These are phyloP conservation scores for Agapanthus africanus DNA, from an alignment of 106 monocot genomes.

Conservation along the genomic window DNA sequence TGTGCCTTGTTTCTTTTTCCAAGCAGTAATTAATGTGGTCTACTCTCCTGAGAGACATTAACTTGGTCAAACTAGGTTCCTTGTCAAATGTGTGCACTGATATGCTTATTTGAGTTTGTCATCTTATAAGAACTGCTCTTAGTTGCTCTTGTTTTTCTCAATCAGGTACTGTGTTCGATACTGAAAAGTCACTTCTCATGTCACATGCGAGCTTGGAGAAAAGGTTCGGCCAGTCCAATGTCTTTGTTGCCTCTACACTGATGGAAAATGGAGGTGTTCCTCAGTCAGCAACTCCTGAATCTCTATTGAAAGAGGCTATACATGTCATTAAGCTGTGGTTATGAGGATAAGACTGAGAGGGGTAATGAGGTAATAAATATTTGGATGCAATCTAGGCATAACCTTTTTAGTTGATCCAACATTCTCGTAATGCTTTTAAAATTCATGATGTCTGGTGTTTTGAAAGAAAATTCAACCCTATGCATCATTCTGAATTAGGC, in stretches of 20 bases:
- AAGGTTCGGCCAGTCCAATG: conserved; percentile 19
- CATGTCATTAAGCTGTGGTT: conserved; percentile 31
- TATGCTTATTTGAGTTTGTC: not conserved
- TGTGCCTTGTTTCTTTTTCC: not conserved
- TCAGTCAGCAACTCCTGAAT: conserved; percentile 70
- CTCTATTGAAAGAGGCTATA: conserved; percentile 30
- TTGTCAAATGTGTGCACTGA: not conserved
- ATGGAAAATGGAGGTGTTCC: conserved; percentile 59
- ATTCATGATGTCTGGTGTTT: too few relatives aligned
- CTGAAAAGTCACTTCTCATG: conserved; percentile 22
- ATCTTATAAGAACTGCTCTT: not conserved
- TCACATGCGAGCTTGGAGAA: conserved; percentile 26
- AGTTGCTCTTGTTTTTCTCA: not conserved
- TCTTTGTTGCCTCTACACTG: conserved; percentile 16
- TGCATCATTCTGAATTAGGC: too few relatives aligned
- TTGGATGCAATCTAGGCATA: too few relatives aligned
- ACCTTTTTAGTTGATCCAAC: too few relatives aligned
- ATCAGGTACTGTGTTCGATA: conserved; percentile 16
- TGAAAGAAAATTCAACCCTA: too few relatives aligned
- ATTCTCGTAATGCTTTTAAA: too few relatives aligned
- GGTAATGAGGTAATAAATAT: conserved; percentile 74
- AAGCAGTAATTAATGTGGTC: not conserved
- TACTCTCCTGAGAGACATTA: not conserved
- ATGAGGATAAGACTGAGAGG: conserved; percentile 50
- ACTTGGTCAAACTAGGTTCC: not conserved